Evolutionary conservation across 2,329 filamentous ascomycete species (phyloP).

Genomic region (Fusarium avenaceum): DNA sequence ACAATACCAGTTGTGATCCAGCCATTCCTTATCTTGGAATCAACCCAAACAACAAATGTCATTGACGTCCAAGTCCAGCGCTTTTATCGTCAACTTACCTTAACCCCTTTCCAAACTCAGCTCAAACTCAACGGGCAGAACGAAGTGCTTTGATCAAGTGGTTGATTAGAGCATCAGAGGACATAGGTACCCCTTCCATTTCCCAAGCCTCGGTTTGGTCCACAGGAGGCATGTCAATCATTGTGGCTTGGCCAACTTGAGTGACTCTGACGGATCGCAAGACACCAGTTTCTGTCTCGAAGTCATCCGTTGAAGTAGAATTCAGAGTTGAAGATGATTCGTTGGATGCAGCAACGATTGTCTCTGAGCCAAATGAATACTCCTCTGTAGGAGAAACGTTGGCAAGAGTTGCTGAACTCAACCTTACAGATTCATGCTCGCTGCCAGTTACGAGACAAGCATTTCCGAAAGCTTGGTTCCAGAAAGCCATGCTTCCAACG

Average conservation of each 20-base stretch:
- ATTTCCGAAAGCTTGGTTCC: background rate
- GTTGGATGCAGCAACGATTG: background rate
- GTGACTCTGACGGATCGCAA: background rate
- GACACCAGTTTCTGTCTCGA: background rate
- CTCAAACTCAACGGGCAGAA: background rate
- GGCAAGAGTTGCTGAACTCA: background rate
- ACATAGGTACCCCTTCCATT: background rate
- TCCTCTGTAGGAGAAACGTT: background rate
- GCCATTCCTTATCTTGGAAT: background rate
- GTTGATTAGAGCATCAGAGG: background rate
- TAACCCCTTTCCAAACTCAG: background rate
- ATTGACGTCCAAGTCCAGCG: background rate
- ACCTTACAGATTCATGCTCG: background rate
- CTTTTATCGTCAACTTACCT: background rate
- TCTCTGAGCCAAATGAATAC: background rate
- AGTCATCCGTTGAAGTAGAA: background rate
- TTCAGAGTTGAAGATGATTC: background rate
- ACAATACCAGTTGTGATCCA: background rate
- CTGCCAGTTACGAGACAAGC: background rate
- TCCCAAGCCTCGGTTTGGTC: background rate
- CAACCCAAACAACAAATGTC: background rate
- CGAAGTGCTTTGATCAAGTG: background rate
- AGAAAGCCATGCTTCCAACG: background rate
- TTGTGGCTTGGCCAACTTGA: background rate
- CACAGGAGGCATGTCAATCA: constrained; percentile 1